Conservation (phyloP, 208 protist genomes). For the Leishmania gerbilli region DNA sequence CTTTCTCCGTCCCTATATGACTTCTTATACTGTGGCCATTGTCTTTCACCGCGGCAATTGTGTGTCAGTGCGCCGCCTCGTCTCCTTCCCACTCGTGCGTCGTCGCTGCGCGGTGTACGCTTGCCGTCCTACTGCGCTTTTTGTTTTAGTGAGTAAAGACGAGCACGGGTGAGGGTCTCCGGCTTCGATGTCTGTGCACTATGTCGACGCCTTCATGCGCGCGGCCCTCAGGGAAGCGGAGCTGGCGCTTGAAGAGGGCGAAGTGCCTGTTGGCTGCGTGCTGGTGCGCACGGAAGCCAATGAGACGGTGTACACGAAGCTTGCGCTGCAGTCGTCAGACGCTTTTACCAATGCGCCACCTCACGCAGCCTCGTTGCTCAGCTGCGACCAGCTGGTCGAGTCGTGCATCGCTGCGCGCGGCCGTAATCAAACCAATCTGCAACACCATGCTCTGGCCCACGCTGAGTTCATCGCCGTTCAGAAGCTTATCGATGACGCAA, state of each 20-base stretch:
- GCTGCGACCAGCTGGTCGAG: background rate
- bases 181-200: constrained; percentile 28
- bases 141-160: background rate
- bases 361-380: background rate
- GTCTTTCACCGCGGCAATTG: background rate
- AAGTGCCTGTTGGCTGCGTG: constrained; percentile 97
- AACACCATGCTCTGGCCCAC: constrained; percentile 85
- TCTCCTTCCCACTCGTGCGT: background rate
- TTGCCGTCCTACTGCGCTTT: background rate
- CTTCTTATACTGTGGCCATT: background rate
- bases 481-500: constrained; percentile 26
- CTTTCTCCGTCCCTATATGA: background rate
- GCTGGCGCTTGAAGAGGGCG: constrained; percentile 64
- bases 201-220: constrained; percentile 73
- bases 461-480: constrained; percentile 90
- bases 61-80: background rate
- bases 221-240: constrained; percentile 62
- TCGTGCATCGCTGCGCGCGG: constrained; percentile 37
- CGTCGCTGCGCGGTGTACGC: background rate
- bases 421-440: constrained; percentile 91
- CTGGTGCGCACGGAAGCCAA: constrained; percentile 56
- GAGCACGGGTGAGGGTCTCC: background rate
- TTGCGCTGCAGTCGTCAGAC: background rate
- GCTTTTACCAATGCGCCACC: background rate
- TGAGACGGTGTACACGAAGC: constrained; percentile 8